Base-by-base conservation (phyloP, 495 filamentous ascomycete genomes). In the Lepidopterella palustris region DNA sequence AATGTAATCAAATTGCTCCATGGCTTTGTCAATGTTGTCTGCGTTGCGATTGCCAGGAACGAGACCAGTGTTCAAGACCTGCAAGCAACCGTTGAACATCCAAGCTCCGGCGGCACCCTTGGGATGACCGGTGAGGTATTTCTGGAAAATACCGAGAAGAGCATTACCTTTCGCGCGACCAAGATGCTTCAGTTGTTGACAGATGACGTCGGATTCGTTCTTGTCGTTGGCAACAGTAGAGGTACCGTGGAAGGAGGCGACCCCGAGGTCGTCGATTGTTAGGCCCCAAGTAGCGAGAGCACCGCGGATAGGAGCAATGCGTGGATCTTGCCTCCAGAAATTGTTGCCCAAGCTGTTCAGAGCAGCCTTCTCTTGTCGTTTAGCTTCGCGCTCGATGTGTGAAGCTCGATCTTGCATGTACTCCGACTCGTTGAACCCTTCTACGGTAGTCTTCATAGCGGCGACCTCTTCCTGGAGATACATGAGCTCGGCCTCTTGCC, bases 181-280 rank as follows among this genome's bases (percentile, higher is more conserved):
- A 48, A 99, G 86, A 72, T 99, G 95, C 66, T 83, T 85, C 75
- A 99, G 80, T 77, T 97, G 95, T 74, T 96, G 88, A 80, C 92
- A 96, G 65, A 99, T 86, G 69, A 96, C 92, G 58, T 93, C 91
- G 26, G 93, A 97, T 73, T 99, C 93, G 72, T 99, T 99, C 84
- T 99, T 99, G 79, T 99, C 93, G 70, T 99, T 99, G 56, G 93
- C 93, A 59, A 95, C 90, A 35, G 93, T 99, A 21, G 92, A 97
- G 27, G 93, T 99, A 62, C 93, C 93, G 76, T 99, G 93, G 87
- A 97, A 99, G 21, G 93, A 97, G 6, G 92, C 92, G 49, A 97
- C 90, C 59, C 75, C 86, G 50, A 99, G 83, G 65, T 99, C 93
- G 71, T 99, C 95, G 64, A 99, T 90, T 15, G 93, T 97, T 39